Conservation (phyloP, 257 asterid genomes). For the Scutellaria barbata region DNA sequence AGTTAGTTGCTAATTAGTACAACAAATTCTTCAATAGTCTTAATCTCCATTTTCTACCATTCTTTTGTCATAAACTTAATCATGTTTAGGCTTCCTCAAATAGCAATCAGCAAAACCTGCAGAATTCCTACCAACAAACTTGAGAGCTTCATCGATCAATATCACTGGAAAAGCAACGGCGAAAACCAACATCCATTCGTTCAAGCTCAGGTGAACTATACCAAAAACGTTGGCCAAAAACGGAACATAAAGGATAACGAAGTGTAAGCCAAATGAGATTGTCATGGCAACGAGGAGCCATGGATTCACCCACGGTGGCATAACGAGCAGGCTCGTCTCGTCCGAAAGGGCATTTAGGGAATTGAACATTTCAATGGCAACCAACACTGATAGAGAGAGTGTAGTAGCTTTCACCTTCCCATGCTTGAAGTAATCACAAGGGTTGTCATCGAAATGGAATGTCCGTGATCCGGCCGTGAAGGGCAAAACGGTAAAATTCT, state of each 20-base stretch:
- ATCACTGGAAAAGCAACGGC: conserved; percentile 72
- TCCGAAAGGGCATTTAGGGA: conserved; percentile 89
- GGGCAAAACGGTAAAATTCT: conserved; percentile 70
- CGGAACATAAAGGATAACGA: conserved; percentile 72
- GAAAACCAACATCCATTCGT: conserved; percentile 74
- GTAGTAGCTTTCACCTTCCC: conserved; percentile 93
- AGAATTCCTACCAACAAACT: conserved; percentile 61
- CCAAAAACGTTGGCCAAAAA: conserved; percentile 72
- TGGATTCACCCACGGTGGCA: conserved; percentile 95
- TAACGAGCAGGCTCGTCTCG: conserved; percentile 75
- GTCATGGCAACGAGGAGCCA: conserved; percentile 88
- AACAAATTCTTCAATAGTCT: too few species aligned
- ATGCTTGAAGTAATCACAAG: conserved; percentile 73
- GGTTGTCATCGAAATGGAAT: conserved; percentile 38
- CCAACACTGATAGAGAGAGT: conserved; percentile 82
- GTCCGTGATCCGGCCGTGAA: conserved; percentile 48
- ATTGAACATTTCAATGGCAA: conserved; percentile 87
- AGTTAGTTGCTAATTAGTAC: too few species aligned
- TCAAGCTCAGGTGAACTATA: conserved; percentile 62
- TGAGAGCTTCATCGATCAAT: conserved; percentile 71
- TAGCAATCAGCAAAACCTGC: too few species aligned
- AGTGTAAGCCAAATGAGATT: conserved; percentile 65
- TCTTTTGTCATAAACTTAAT: too few species aligned
- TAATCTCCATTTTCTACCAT: too few species aligned
- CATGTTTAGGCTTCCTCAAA: too few species aligned